Evolutionary conservation across 371 early-diverging fungal genomes (phyloP).

Genomic region (Mortierella sp.): DNA sequence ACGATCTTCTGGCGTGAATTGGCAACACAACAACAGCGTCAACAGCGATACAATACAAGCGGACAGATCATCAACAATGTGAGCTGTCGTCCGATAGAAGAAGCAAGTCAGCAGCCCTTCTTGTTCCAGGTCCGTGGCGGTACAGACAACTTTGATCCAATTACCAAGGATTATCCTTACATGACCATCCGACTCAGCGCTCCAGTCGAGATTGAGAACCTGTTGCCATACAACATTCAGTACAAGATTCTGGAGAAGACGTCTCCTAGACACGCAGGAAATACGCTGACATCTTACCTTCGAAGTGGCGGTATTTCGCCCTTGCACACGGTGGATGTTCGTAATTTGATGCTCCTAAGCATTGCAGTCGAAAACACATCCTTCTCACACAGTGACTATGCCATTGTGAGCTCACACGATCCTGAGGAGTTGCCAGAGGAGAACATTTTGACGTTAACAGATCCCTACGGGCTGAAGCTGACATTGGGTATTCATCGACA

Average conservation of each 20-base stretch:
- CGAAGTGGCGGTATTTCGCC: conserved; percentile 80
- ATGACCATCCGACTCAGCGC: conserved; percentile 87
- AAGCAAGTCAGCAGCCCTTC: conserved; percentile 70
- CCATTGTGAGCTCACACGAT: conserved; percentile 85
- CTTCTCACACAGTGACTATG: conserved; percentile 81
- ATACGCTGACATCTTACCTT: conserved; percentile 64
- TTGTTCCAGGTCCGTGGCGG: conserved; percentile 75
- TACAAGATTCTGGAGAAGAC: conserved; percentile 80
- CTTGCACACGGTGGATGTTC: conserved; percentile 87
- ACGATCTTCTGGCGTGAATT: conserved; percentile 73
- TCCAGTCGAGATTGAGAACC: conserved; percentile 95
- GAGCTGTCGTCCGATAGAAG: conserved; percentile 62
- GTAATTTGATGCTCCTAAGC: conserved; percentile 81
- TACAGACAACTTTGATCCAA: conserved; percentile 61
- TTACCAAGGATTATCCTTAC: conserved; percentile 79
- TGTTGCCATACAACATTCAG: conserved; percentile 89
- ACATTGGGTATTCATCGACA: conserved; percentile 76
- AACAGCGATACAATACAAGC: conserved; percentile 31
- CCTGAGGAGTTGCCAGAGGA: conserved; percentile 77
- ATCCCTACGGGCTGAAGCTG: conserved; percentile 70
- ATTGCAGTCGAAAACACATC: conserved; percentile 80
- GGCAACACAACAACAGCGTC: conserved; percentile 29
- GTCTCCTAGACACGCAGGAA: conserved; percentile 67
- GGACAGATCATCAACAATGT: conserved; percentile 54
- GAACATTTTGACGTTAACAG: conserved; percentile 74